phyloP scores from a whole-genome alignment of 1,139 yeast species.

The Debaryomyces robertsiae region DNA sequence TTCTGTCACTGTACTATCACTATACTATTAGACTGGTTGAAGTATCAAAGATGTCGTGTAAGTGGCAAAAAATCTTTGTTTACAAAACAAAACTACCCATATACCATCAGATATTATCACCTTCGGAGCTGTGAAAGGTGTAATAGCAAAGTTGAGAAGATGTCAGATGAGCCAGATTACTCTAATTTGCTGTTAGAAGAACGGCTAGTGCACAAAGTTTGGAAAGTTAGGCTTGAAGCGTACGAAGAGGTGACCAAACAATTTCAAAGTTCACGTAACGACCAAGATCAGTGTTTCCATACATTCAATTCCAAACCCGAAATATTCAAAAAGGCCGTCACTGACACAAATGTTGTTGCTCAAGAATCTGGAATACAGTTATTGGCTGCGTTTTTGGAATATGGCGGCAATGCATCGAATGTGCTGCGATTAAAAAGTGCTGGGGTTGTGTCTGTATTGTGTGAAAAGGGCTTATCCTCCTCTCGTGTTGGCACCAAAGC shows the following conservation, averaged over 20 bases:
- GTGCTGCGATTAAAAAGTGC: constrained; percentile 37
- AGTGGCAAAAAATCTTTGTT: constrained; percentile 1
- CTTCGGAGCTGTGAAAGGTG: neutral
- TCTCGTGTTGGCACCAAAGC: constrained; percentile 75
- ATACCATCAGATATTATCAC: too few species aligned
- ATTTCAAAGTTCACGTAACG: constrained; percentile 59
- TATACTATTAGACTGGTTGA: too few species aligned
- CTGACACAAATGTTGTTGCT: constrained; percentile 88
- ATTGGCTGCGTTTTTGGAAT: constrained; percentile 57
- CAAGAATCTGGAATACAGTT: constrained; percentile 78
- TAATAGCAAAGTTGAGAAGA: constrained; percentile 11
- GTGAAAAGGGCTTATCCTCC: constrained; percentile 81
- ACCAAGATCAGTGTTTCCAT: constrained; percentile 55
- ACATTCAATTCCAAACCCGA: constrained; percentile 53
- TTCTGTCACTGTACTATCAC: too few species aligned
- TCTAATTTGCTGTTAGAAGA: constrained; percentile 66
- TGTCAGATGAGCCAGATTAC: constrained; percentile 58
- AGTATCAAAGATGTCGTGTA: constrained; percentile 2
- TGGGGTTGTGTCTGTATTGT: constrained; percentile 57
- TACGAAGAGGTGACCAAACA: constrained; percentile 64
- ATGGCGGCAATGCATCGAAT: constrained; percentile 51
- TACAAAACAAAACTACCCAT: constrained; percentile 6
- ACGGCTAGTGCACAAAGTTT: constrained; percentile 69
- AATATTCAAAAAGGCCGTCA: constrained; percentile 56
- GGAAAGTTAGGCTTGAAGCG: constrained; percentile 88